A percentile compares a stretch with the other conserved stretches of the same genome.
phyloP scores from a whole-genome alignment of 2,329 filamentous ascomycete genomes.

The Gnomoniopsis sp. region DNA sequence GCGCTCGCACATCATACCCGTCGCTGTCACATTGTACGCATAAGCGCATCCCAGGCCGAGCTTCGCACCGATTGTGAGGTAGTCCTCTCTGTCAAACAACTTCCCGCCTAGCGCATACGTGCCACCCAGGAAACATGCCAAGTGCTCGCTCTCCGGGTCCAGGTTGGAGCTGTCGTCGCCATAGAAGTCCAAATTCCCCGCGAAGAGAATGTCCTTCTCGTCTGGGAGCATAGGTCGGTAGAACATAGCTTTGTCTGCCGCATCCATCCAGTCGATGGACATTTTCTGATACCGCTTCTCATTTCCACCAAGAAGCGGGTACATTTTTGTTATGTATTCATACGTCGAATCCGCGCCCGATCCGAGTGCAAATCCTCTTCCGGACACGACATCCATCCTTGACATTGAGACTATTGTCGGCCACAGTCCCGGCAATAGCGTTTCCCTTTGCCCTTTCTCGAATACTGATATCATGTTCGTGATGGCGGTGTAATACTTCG shows the following conservation, averaged over 20 bases:
- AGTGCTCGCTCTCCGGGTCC: slow-evolving; percentile 46
- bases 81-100: slow-evolving; percentile 51
- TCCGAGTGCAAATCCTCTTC: slow-evolving; percentile 31
- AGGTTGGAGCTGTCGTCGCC: slow-evolving; percentile 28
- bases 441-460: slow-evolving; percentile 61
- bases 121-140: slow-evolving; percentile 69
- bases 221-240: slow-evolving; percentile 61
- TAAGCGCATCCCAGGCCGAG: slow-evolving; percentile 62
- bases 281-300: slow-evolving; percentile 55
- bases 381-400: slow-evolving; percentile 39
- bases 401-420: slow-evolving; percentile 60
- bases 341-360: slow-evolving; percentile 40
- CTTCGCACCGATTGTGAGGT: slow-evolving; percentile 53
- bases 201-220: slow-evolving; percentile 57
- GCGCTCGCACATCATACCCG: slow-evolving; percentile 59
- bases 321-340: slow-evolving; percentile 49
- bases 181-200: slow-evolving; percentile 38
- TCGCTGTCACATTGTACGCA: slow-evolving; percentile 54
- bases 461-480: slow-evolving; percentile 66
- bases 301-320: slow-evolving; percentile 54
- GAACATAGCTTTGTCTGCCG: slow-evolving; percentile 57
- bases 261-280: slow-evolving; percentile 59
- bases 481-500: slow-evolving; percentile 72
- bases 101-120: slow-evolving; percentile 66
- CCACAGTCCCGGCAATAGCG: slow-evolving; percentile 70